Base-by-base conservation (phyloP, 257 asterid species). In the Prunella vulgaris region DNA sequence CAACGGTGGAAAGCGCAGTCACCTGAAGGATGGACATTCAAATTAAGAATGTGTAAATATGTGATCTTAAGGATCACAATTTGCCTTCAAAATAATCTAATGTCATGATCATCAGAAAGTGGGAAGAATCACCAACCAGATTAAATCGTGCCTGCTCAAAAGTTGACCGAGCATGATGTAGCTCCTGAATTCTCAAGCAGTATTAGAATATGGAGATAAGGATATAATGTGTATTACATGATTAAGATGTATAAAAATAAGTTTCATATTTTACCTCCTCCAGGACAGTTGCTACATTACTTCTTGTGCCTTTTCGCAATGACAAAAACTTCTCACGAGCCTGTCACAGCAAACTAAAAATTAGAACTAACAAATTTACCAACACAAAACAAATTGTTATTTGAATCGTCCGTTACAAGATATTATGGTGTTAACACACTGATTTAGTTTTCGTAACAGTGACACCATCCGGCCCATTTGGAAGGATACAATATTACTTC, bases 131-230 rank as follows among this genome's bases (percentile, higher is more conserved):
- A 80, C 90, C 61, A 67, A 94, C 98, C 89, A 95, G 85, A 78
- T 78, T 88, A 83, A 95, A 95, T 66, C 99, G 95, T 59, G 98
- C 95, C 81, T 87, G 95, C 90, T 95, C 99, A 80, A 95, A 95
- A 64, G 87, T 78, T 70, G 97, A 86, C 82, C 97, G 85, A 51
- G 97, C 90, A 83, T 80, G 91, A 79, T 92, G 88, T 81, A 92
- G 97, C 79, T 95, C 99, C 99, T 95, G 85, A 74, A 80, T 56
- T 40, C 60, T 59, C 67, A 63, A 63, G 71, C 10, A 48, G 71
- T 3, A 61, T 80, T 63, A 77, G 62, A 68, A 63, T 60, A 63
- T 35, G 70, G 48, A 40, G 58, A 32, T 24, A 64, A 38, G 54
- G 60, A 62, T 63, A 27, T 44, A 38, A 57, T 17, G 53, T 15